Evolutionary conservation across 1,284 basidiomycete genomes (phyloP), one percentile per base, ranked within the genome.

Genomic region (Leccinum huronense): DNA sequence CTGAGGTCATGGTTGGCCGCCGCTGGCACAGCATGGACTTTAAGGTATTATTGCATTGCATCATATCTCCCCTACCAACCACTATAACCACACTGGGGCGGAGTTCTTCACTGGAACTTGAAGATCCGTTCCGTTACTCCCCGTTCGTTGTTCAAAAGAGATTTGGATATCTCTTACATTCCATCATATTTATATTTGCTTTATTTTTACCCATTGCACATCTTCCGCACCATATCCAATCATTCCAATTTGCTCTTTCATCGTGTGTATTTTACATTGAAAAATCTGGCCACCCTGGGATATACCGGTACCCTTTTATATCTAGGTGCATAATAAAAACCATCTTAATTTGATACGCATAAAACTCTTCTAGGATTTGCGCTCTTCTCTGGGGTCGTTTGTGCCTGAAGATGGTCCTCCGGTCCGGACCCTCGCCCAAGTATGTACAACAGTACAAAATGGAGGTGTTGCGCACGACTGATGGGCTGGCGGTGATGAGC

Each of bases 61-160:
- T 75, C 63, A 61, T 57, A 38, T 62, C 16, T 38, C 33, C 51
- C 30, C 61, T 63, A 65, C 42, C 36, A 53, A 40, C 63, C 64
- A 66, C 61, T 67, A 68, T 65, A 55, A 57, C 48, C 60, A 62
- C 56, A 58, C 42, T 58, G 30, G 55, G 63, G 45, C 68, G 63
- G 71, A 65, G 36, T 27, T 67, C 14, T 72, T 73, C 72, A 67
- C 68, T 72, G 72, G 72, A 69, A 72, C 45, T 73, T 75, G 73
- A 69, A 65, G 67, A 23, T 64, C 68, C 71, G 63, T 62, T 23
- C 59, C 59, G 33, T 63, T 31, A 54, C 27, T 13, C 62, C 30
- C 61, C 67, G 19, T 74, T 73, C 61, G 16, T 68, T 69, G 30
- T 51, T 63, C 66, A 13, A 60, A 60, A 45, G 60, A 62, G 38